A percentile compares a stretch with the other conserved stretches of the same genome.
Evolutionary conservation across 1,139 yeast genomes (phyloP).

Genomic region (Protomyces macrosporus): DNA sequence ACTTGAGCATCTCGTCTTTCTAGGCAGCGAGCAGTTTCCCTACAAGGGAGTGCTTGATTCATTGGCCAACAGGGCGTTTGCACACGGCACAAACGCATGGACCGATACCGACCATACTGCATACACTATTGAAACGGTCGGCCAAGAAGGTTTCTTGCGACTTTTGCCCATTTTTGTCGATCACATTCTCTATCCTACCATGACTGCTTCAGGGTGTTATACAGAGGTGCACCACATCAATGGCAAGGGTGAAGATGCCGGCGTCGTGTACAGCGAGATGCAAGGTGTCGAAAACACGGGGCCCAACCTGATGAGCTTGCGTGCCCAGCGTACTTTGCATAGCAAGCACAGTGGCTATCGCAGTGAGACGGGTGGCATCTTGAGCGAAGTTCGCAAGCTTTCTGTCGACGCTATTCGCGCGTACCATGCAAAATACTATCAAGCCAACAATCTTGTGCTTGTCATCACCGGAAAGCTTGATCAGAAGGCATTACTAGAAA

Average conservation of each 20-base stretch:
- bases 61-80: conserved; percentile 76
- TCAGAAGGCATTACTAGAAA: conserved; percentile 58
- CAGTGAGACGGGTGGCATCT: conserved; percentile 90
- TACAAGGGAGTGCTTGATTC: conserved; percentile 86
- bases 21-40: conserved; percentile 89
- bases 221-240: conserved; percentile 96
- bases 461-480: conserved; percentile 81
- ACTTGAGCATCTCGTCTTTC: conserved; percentile 77
- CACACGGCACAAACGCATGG: conserved; percentile 87
- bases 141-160: conserved; percentile 89
- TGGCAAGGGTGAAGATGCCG: conserved; percentile 85
- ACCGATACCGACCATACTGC: conserved; percentile 95
- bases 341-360: conserved; percentile 71
- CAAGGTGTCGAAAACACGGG: conserved; percentile 82
- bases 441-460: conserved; percentile 78
- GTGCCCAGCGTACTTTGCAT: conserved; percentile 44
- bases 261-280: conserved; percentile 97
- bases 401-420: conserved; percentile 66
- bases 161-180: conserved; percentile 85
- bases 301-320: conserved; percentile 53
- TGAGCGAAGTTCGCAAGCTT: conserved; percentile 66
- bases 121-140: conserved; percentile 84
- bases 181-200: conserved; percentile 75
- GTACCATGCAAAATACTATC: conserved; percentile 66
- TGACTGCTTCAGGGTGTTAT: conserved; percentile 82